Percentiles rank a stretch among this genome's conserved stretches.
Evolutionary conservation across 495 filamentous ascomycete species (phyloP).

Genomic region (Podospora pseudopauciseta): DNA sequence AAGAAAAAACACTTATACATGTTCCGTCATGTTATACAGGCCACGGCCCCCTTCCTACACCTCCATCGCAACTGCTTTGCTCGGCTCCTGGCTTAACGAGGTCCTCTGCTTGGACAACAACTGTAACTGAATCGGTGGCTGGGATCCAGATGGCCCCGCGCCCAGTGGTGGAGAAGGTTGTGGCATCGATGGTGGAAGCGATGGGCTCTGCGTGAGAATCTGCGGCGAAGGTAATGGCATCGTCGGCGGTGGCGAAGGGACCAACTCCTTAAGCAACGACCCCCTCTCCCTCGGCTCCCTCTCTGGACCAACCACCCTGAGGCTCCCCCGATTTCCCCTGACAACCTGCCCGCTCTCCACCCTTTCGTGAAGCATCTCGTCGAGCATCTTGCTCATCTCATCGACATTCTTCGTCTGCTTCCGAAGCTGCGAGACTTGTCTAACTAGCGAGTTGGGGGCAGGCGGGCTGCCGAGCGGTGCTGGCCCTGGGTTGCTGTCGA

Average conservation of each 20-base stretch:
- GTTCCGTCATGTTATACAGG: not conserved
- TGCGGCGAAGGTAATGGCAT: not conserved
- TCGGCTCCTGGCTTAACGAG: conserved; percentile 22
- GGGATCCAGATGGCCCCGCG: conserved; percentile 1
- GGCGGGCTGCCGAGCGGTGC: conserved; percentile 38
- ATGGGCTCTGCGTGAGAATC: not conserved
- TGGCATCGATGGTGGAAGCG: not conserved
- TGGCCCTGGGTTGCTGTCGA: conserved; percentile 36
- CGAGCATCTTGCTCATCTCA: conserved; percentile 84
- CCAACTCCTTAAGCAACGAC: not conserved
- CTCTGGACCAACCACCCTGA: conserved; percentile 42
- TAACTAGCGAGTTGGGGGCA: conserved; percentile 33
- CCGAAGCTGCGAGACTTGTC: conserved; percentile 39
- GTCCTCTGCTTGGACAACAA: conserved; percentile 34
- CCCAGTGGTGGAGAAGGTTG: not conserved
- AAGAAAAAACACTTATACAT: not conserved
- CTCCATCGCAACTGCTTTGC: conserved; percentile 32
- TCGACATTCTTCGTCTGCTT: conserved; percentile 70
- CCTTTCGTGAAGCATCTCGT: conserved; percentile 90
- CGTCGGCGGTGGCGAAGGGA: not conserved
- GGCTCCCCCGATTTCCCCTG: conserved; percentile 55
- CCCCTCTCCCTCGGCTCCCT: conserved; percentile 18
- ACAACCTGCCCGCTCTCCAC: conserved; percentile 66
- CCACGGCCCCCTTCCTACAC: conserved; percentile 23
- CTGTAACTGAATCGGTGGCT: conserved; percentile 37